Evolutionary conservation across 805 yeast genomes (phyloP).

Genomic region (Ascoidea rubescens): DNA sequence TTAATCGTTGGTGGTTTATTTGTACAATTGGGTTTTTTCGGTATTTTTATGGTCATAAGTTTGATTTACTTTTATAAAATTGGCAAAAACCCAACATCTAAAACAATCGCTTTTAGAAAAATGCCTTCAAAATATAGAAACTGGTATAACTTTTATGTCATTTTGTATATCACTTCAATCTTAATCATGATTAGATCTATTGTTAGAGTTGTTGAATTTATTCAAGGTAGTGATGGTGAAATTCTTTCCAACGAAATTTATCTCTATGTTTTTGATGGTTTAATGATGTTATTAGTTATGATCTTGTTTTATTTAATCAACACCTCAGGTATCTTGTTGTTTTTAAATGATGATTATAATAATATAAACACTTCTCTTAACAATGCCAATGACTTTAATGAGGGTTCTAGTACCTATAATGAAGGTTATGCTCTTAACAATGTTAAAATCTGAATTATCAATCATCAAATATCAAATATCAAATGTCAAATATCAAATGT

Average conservation of each 20-base stretch:
- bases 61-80: slow-evolving; percentile 15
- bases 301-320: too few species aligned
- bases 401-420: too few species aligned
- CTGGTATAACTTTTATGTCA: slow-evolving; percentile 1
- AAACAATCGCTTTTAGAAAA: slow-evolving; percentile 20
- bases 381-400: too few species aligned
- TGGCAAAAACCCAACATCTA: slow-evolving; percentile 15
- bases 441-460: too few species aligned
- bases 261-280: slow-evolving; percentile 45
- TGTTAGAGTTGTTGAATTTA: slow-evolving; percentile 60
- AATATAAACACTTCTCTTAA: too few species aligned
- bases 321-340: too few species aligned
- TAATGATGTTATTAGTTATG: slow-evolving; percentile 34
- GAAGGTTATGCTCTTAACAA: too few species aligned
- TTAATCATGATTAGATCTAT: slow-evolving; percentile 53
- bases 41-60: slow-evolving; percentile 12
- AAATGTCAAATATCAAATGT: too few species aligned
- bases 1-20: slow-evolving; percentile 18
- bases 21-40: slow-evolving; percentile 18
- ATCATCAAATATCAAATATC: too few species aligned
- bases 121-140: slow-evolving; percentile 2
- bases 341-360: too few species aligned
- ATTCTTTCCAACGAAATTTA: slow-evolving; percentile 48
- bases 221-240: slow-evolving; percentile 59
- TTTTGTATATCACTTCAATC: slow-evolving; percentile 33